These are phyloP conservation scores for Quercus engelmannii DNA, from an alignment of 306 rosid genomes.

Conservation along the genomic window DNA sequence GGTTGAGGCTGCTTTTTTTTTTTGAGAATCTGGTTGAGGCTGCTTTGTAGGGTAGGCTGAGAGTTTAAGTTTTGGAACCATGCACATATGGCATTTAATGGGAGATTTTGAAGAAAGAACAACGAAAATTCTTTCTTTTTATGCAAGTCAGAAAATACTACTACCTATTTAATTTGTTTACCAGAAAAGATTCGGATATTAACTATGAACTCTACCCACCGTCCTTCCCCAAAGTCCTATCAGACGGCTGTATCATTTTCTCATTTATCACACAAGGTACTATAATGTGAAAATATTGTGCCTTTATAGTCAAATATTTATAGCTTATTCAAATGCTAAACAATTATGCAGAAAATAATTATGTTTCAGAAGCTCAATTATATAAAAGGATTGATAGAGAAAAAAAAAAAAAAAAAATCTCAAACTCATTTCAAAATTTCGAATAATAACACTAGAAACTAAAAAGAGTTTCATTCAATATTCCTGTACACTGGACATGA, in stretches of 20 bases:
- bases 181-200: slow-evolving; percentile 32
- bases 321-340: no score
- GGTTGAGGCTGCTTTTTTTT: no score
- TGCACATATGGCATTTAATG: slow-evolving; percentile 9
- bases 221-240: neutral
- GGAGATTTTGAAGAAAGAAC: neutral
- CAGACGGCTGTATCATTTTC: slow-evolving; percentile 15
- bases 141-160: slow-evolving; percentile 14
- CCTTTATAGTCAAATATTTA: no score
- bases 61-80: neutral
- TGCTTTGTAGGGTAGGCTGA: no score
- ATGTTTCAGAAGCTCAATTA: neutral
- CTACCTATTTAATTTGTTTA: slow-evolving; percentile 2
- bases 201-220: slow-evolving; percentile 23
- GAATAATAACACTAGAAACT: no score
- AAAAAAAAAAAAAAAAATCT: no score
- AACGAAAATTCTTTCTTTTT: neutral
- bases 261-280: neutral
- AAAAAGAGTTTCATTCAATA: no score
- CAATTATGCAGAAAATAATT: no score
- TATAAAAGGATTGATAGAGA: neutral
- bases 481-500: no score
- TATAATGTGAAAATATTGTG: neutral
- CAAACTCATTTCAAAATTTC: no score
- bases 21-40: no score